These are phyloP conservation scores for Aspergillus arachidicola DNA, from an alignment of 2,329 filamentous ascomycete species.

Conservation along the genomic window DNA sequence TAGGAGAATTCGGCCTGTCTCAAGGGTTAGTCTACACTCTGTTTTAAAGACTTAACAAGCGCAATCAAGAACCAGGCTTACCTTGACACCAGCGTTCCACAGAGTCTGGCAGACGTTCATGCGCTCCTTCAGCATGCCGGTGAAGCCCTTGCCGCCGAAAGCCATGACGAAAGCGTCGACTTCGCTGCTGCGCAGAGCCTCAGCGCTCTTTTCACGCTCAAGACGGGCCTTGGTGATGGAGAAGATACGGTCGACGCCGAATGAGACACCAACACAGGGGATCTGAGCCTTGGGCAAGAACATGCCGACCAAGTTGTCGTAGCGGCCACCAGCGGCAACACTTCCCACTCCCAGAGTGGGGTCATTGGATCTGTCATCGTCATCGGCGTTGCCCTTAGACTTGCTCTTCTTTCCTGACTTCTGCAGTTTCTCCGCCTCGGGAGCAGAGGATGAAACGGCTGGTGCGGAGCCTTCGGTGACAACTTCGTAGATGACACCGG, in stretches of 20 bases:
- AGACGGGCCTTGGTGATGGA: slow-evolving; percentile 82
- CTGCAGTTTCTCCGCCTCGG: slow-evolving; percentile 36
- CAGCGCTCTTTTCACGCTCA: slow-evolving; percentile 59
- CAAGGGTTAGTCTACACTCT: slow-evolving; percentile 23
- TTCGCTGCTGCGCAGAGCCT: slow-evolving; percentile 66
- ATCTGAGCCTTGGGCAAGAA: slow-evolving; percentile 84
- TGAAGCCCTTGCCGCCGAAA: slow-evolving; percentile 83
- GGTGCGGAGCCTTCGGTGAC: slow-evolving; percentile 78
- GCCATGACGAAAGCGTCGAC: slow-evolving; percentile 95
- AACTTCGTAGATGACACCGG: slow-evolving; percentile 86
- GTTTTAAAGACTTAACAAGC: neutral
- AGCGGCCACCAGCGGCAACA: slow-evolving; percentile 85
- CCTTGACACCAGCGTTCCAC: slow-evolving; percentile 87
- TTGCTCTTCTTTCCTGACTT: slow-evolving; percentile 48
- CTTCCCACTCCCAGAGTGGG: slow-evolving; percentile 83
- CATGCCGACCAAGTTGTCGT: slow-evolving; percentile 93
- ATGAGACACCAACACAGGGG: slow-evolving; percentile 88
- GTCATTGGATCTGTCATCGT: slow-evolving; percentile 74
- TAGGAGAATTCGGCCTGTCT: slow-evolving; percentile 76
- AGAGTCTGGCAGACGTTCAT: slow-evolving; percentile 76
- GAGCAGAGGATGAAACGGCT: slow-evolving; percentile 44
- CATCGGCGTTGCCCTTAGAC: slow-evolving; percentile 55
- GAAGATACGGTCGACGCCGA: slow-evolving; percentile 94
- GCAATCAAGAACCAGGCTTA: slow-evolving; percentile 33
- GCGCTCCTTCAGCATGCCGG: slow-evolving; percentile 77